These are phyloP conservation scores for Dujonia santamariae DNA, from an alignment of 1,139 yeast species.

Conservation along the genomic window DNA sequence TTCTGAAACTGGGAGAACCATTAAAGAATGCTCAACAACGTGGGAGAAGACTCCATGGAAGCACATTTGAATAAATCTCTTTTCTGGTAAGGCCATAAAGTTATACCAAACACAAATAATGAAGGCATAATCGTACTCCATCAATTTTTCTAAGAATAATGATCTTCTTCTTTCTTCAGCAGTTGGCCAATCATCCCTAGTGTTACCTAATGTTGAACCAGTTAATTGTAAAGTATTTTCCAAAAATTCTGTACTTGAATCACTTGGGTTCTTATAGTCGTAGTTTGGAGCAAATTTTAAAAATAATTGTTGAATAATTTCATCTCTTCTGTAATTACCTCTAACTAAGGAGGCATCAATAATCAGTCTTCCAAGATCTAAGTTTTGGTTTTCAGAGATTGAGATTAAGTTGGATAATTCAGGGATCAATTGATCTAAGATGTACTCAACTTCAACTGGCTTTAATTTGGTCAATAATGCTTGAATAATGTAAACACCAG, in stretches of 20 bases:
- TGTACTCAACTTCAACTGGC: constrained; percentile 55
- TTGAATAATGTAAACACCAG: constrained; percentile 83
- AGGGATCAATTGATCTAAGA: constrained; percentile 70
- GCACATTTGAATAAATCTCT: constrained; percentile 67
- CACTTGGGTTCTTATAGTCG: constrained; percentile 17
- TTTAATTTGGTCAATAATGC: constrained; percentile 60
- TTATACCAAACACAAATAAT: constrained; percentile 58
- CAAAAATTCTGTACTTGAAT: constrained; percentile 46
- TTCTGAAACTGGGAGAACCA: constrained; percentile 30
- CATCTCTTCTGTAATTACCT: constrained; percentile 61
- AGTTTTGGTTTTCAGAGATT: constrained; percentile 48
- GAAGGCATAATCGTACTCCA: constrained; percentile 62
- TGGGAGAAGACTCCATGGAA: constrained; percentile 87
- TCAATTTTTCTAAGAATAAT: constrained; percentile 66
- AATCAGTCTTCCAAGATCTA: constrained; percentile 66
- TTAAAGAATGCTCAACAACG: constrained; percentile 65
- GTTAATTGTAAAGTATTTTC: constrained; percentile 66
- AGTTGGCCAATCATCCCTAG: constrained; percentile 87
- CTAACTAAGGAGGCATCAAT: constrained; percentile 65
- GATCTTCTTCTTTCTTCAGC: constrained; percentile 85
- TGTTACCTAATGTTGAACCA: constrained; percentile 74
- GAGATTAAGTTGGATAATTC: constrained; percentile 60
- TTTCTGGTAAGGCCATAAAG: constrained; percentile 56
- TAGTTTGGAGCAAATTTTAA: constrained; percentile 56
- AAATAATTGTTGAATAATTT: constrained; percentile 58